Base-by-base conservation (phyloP, 192 early-diverging fungal species). In the Diversispora eburnea region DNA sequence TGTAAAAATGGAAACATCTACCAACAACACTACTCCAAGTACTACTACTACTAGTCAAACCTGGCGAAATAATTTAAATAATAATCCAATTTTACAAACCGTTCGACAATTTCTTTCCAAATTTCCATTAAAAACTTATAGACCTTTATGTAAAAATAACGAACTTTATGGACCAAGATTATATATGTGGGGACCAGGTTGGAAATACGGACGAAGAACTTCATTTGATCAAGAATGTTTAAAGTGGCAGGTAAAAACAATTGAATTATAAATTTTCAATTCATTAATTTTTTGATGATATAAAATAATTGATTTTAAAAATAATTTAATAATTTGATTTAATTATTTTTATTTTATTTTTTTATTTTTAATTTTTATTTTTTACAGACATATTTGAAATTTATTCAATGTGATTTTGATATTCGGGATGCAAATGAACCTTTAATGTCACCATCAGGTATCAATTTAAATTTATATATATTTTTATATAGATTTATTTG, bases 161-260 rank as follows among this genome's bases (percentile, higher is more conserved):
- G 58, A 75, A 54, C 64, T 75, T 15, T 42, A 33, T 8, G 67
- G 74, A 9, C 80, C 85, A 42, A 78, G 72, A 22, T 76, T 88
- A 20, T 86, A 78, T 70, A 82, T 85, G 43, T 87, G 83, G 76
- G 85, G 85, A n/a, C 78, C 80, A 33, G 78, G 80, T 63, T 77
- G 75, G 70, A 48, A 48, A 25, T 13, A 3, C 17, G 39, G 57
- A 0, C 71, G 78, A 19, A 17, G 51, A 8, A 58, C 77, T 20
- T 86, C 83, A 58, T 87, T 84, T 39, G 87, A 88, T 48, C 80
- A 77, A 4, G 87, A 83, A 10, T 84, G 85, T 75, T 66, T 88
- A 56, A 73, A 78, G 45, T 76, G 76, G 49, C 85, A 88, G 78
- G 86, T 84, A 33, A 33, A 77, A 20, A 3, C 3, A 19, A 10